phyloP scores from a whole-genome alignment of 2,329 filamentous ascomycete species.

The Rugonectria rugulosa region DNA sequence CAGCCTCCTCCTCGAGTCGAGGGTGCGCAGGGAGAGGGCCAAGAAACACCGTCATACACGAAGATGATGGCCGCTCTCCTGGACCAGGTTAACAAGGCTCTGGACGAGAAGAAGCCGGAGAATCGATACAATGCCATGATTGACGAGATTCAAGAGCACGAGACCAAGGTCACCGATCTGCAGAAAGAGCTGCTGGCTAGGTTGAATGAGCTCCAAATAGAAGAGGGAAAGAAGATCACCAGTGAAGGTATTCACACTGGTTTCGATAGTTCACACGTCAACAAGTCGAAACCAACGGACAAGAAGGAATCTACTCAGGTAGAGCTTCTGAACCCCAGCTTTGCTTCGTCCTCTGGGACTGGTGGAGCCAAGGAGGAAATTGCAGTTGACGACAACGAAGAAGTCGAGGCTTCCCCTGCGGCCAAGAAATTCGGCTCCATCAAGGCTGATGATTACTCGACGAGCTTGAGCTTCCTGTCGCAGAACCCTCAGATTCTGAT shows the following conservation, averaged over 20 bases:
- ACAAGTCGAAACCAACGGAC: constrained; percentile 62
- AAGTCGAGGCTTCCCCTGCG: constrained; percentile 77
- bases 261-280: constrained; percentile 86
- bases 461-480: constrained; percentile 79
- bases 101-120: constrained; percentile 77
- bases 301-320: constrained; percentile 61
- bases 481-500: constrained; percentile 78
- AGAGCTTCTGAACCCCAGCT: constrained; percentile 79
- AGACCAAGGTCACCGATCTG: constrained; percentile 77
- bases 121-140: constrained; percentile 79
- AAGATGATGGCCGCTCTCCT: constrained; percentile 99
- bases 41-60: constrained; percentile 82
- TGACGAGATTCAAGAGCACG: constrained; percentile 78
- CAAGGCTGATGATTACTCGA: constrained; percentile 74
- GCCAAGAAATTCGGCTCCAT: constrained; percentile 87
- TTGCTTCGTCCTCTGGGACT: constrained; percentile 32
- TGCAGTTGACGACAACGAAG: constrained; percentile 67
- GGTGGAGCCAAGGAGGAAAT: constrained; percentile 24
- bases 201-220: constrained; percentile 82
- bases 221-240: constrained; percentile 90
- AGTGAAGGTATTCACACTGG: constrained; percentile 89
- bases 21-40: constrained; percentile 78
- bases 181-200: constrained; percentile 79
- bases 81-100: constrained; percentile 86
- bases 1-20: constrained; percentile 77